Base-by-base conservation (phyloP, 2,329 filamentous ascomycete species). In the Pseudogymnoascus destructans region DNA sequence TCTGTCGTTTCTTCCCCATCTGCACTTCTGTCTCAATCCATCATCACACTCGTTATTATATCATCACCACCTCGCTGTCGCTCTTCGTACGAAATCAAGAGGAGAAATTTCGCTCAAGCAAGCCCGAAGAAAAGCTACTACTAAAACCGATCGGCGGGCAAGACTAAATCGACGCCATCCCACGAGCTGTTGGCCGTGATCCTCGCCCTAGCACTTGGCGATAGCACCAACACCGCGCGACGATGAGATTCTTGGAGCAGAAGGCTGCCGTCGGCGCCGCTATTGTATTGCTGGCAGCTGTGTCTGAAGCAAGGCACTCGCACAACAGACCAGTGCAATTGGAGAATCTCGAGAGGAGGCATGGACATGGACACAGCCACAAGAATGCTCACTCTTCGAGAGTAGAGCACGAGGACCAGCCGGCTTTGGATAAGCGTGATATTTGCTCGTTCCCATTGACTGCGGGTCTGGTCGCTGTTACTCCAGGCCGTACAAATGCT, bases 391-490 rank as follows among this genome's bases (percentile, higher is more conserved):
- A 66, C 52, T 49, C 63, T 42, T 68, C 65, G 35, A 57, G 61
- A 17, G 65, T 58, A 3, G 63, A 65, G 42, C 52, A 38, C 11
- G 63, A 62, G 27, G 58, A 59, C 6, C 59, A 42, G 15, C 35
- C 27, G 25, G 35, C 21, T n/a, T 38, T 69, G 59, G 57, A 64
- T 57, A 67, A 67, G 61, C 66, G 67, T 55, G 59, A 60, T 32
- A 72, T 75, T 59, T 91, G 87, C 71, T 66, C 75, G 58, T 86
- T 91, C 65, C 87, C 87, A 9, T 73, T 75, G 32, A 76, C 86
- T 66, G 77, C 79, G 27, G 84, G 85, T 57, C 72, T 91, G 66
- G 79, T 89, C 46, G 70, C 80, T 11, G 77, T 92, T 57, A 87
- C 85, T 8, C 85, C 85, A 3, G 74, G 73, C 57, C 69, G 70